Base-by-base conservation (phyloP, 441 rosid species). In the Corymbia citriodora region DNA sequence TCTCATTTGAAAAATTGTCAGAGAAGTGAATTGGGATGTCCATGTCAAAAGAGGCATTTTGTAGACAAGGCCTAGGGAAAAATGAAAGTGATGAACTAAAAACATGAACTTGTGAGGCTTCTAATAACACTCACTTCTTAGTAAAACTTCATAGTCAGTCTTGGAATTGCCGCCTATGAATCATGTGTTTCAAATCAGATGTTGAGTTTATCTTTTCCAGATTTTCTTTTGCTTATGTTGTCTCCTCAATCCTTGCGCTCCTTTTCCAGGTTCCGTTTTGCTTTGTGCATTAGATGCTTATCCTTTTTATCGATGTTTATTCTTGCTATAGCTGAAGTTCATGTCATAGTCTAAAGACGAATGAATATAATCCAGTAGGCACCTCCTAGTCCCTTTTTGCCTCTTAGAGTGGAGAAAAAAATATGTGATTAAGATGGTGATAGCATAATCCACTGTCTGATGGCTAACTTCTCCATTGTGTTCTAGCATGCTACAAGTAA, bases 21-120 rank as follows among this genome's bases (percentile, higher is more conserved):
- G n/a, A 45, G 52, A 79, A 23, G 85, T 45, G 85, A 45, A 40
- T 79, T 79, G n/a, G 85, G 85, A 45, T 79, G 7, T 74, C n/a
- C 52, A 1, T 12, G 0, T 79, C n/a, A 79, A 79, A 79, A 45
- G 50, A 7, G 85, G 85, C 52, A 79, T 21, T 74, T 23, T 79
- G 0, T 40, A 74, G 52, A 23, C 0, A 19, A 7, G 18, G 85
- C 1, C n/a, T 0, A 9, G 52, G 85, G 18, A 23, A 23, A 40
- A 79, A 7, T n/a, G 45, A 45, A 45, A 79, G 52, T 0, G 23
- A 45, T 3, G 85, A 23, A 1, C 16, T 4, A 40, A 40, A 0
- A 0, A 21, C 10, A 45, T 79, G 29, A 79, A 45, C n/a, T 79
- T 79, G 52, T 0, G 16, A 79, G 52, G 52, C 52, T 79, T 23